A percentile compares a stretch with the other conserved stretches of the same genome.
Evolutionary conservation across 129 eudicot species (phyloP).

Genomic region (Flaveria bidentis): DNA sequence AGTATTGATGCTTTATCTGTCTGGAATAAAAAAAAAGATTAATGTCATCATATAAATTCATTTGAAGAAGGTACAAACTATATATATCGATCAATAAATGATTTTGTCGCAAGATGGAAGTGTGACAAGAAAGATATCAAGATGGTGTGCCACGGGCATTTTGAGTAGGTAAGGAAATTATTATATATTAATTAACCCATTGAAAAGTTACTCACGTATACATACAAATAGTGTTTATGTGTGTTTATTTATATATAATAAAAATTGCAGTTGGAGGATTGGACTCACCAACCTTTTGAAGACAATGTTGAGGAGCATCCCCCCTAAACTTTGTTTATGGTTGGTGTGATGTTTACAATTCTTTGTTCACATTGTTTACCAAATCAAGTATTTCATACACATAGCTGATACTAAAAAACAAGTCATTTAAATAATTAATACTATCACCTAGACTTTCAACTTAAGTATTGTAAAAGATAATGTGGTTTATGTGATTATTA

Average conservation of each 20-base stretch:
- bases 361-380: constrained; percentile 20
- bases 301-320: constrained; percentile 15
- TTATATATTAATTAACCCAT: neutral
- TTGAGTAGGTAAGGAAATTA: constrained; percentile 6
- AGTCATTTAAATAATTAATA: no score
- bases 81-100: neutral
- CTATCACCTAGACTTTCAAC: no score
- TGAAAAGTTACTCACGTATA: neutral
- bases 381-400: neutral
- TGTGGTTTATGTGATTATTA: no score
- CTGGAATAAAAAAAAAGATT: no score
- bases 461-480: no score
- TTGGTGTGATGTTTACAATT: constrained; percentile 18
- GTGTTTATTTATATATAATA: neutral
- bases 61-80: neutral
- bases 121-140: neutral
- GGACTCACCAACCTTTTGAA: constrained; percentile 18
- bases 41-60: neutral
- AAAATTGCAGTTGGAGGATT: neutral
- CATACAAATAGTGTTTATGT: neutral
- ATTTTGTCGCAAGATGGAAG: neutral
- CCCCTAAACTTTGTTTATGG: neutral
- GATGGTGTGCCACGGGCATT: constrained; percentile 15
- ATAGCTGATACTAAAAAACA: no score
- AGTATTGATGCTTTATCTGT: constrained; percentile 88